Evolutionary conservation across 495 filamentous ascomycete genomes (phyloP).

Genomic region (Penicillium manginii): DNA sequence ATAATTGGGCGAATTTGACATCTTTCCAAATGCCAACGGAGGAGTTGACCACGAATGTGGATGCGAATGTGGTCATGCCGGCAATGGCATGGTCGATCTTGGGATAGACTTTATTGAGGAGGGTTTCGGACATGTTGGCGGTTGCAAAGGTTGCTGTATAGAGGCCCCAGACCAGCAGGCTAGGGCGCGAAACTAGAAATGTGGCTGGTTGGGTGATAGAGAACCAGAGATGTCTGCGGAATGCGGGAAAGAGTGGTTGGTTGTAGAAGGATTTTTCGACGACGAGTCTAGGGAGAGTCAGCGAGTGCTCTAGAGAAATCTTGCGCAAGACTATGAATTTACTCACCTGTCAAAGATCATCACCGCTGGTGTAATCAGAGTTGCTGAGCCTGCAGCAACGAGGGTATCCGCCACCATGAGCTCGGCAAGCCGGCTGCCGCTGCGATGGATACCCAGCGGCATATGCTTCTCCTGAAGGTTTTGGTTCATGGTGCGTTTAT

Average conservation of each 20-base stretch:
- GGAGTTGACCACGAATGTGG: conserved; percentile 44
- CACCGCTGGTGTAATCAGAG: conserved; percentile 43
- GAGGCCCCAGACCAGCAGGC: conserved; percentile 76
- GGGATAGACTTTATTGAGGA: conserved; percentile 41
- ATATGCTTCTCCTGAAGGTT: conserved; percentile 31
- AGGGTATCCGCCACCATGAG: conserved; percentile 37
- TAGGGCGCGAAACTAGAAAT: conserved; percentile 74
- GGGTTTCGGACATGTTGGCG: conserved; percentile 69
- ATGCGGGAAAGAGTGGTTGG: conserved; percentile 63
- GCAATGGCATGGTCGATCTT: conserved; percentile 56
- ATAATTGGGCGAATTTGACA: conserved; percentile 48
- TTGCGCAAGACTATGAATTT: not conserved
- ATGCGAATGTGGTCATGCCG: conserved; percentile 38
- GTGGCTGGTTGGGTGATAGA: conserved; percentile 68
- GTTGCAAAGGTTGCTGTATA: conserved; percentile 89
- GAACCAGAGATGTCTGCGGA: conserved; percentile 61
- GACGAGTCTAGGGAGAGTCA: conserved; percentile 45
- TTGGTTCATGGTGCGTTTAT: conserved; percentile 24
- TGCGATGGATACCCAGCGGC: conserved; percentile 33
- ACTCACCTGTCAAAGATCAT: conserved; percentile 46
- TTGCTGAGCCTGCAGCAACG: conserved; percentile 44
- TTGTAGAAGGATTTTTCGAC: conserved; percentile 89
- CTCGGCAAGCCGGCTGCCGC: conserved; percentile 35
- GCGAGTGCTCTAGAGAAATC: not conserved
- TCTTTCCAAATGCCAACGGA: conserved; percentile 51